Conservation (phyloP, 306 rosid genomes). For the Rubus idaeus region DNA sequence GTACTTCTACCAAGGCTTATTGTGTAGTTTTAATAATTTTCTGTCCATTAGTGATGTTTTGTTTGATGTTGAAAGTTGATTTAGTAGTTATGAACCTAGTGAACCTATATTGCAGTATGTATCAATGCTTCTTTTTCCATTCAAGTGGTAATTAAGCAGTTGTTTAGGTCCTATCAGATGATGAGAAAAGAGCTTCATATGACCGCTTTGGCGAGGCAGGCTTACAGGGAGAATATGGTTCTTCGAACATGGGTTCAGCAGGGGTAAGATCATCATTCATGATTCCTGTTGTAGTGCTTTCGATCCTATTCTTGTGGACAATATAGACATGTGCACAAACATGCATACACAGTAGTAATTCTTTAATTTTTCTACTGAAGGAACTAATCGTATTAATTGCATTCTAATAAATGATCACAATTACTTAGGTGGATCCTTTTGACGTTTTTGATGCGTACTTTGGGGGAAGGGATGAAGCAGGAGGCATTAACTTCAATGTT, state of each 20-base stretch:
- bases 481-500: conserved; percentile 61
- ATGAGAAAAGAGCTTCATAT: conserved; percentile 86
- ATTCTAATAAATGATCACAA: conserved; percentile 26
- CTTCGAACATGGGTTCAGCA: conserved; percentile 43
- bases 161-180: conserved; percentile 96
- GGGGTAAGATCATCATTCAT: conserved; percentile 57
- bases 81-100: conserved; percentile 11
- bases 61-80: conserved; percentile 12
- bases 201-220: conserved; percentile 94
- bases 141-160: conserved; percentile 57
- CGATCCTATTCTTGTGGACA: conserved; percentile 16
- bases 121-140: conserved; percentile 30
- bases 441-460: conserved; percentile 72
- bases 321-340: not conserved
- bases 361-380: not conserved
- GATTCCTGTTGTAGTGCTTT: conserved; percentile 14
- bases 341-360: not conserved
- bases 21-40: not conserved
- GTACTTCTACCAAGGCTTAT: conserved; percentile 36
- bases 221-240: conserved; percentile 72
- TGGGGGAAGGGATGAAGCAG: conserved; percentile 57
- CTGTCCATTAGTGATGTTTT: not conserved
- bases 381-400: conserved; percentile 13
- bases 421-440: conserved; percentile 74
- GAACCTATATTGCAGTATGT: conserved; percentile 12